Evolutionary conservation across 1,284 basidiomycete species (phyloP).

Genomic region (Cryptococcus floricola): DNA sequence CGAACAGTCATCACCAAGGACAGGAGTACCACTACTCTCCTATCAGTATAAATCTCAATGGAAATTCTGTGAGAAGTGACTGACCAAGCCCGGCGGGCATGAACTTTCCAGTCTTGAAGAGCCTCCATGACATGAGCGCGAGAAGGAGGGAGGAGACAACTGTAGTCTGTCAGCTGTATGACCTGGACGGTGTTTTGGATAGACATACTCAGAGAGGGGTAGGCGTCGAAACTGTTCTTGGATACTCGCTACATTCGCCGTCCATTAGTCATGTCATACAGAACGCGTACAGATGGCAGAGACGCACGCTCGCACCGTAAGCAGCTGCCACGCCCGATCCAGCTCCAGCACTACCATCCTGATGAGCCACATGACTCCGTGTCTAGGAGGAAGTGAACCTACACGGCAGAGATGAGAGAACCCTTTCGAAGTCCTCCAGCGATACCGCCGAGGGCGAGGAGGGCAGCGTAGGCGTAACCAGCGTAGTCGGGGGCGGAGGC

Average conservation of each 20-base stretch:
- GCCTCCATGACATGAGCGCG: constrained; percentile 31
- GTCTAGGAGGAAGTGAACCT: constrained; percentile 1
- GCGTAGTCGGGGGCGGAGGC: constrained; percentile 7
- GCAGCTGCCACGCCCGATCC: constrained; percentile 24
- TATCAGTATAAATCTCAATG: neutral
- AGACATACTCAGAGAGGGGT: constrained; percentile 25
- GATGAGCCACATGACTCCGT: neutral
- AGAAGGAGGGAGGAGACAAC: neutral
- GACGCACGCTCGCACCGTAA: constrained; percentile 39
- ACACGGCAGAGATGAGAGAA: constrained; percentile 38
- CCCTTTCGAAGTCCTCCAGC: constrained; percentile 38
- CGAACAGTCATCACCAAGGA: constrained; percentile 8
- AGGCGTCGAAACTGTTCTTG: constrained; percentile 27
- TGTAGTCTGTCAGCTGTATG: neutral
- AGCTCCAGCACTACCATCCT: constrained; percentile 24
- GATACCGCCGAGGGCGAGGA: constrained; percentile 34
- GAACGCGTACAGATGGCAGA: neutral
- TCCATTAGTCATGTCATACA: neutral
- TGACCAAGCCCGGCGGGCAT: constrained; percentile 44
- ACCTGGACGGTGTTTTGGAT: neutral
- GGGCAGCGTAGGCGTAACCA: constrained; percentile 35
- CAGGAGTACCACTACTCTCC: neutral
- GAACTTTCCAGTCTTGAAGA: constrained; percentile 36
- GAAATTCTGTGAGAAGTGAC: constrained; percentile 2
- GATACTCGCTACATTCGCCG: constrained; percentile 21